phyloP scores from a whole-genome alignment of 805 yeast genomes.

The Clavispora santaluciae region DNA sequence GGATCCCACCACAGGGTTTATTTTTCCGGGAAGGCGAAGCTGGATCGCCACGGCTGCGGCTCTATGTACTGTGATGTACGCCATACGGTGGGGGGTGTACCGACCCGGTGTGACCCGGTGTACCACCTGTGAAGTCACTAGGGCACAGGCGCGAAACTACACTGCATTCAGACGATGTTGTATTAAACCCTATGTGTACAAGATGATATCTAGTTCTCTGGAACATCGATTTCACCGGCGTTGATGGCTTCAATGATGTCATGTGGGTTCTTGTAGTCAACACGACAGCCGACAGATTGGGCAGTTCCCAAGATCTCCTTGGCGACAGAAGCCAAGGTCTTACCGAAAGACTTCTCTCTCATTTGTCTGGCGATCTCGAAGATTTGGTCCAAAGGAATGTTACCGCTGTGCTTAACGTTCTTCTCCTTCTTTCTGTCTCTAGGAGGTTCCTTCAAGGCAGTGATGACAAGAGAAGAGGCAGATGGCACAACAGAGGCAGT shows the following conservation, averaged over 20 bases:
- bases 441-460: constrained; percentile 99
- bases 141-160: too few species aligned
- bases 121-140: too few species aligned
- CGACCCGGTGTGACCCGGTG: too few species aligned
- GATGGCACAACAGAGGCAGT: constrained; percentile 98
- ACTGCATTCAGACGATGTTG: not conserved
- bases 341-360: constrained; percentile 97
- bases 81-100: too few species aligned
- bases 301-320: constrained; percentile 99
- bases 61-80: too few species aligned
- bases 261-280: constrained; percentile 98
- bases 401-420: constrained; percentile 99
- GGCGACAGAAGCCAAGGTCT: constrained; percentile 92
- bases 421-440: constrained; percentile 99
- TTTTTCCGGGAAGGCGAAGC: too few species aligned
- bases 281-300: constrained; percentile 99
- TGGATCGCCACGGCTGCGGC: too few species aligned
- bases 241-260: constrained; percentile 97
- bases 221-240: constrained; percentile 95
- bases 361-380: constrained; percentile 95
- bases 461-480: constrained; percentile 97
- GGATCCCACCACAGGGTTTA: too few species aligned
- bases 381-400: constrained; percentile 95
- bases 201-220: constrained; percentile 59
- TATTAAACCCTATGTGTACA: constrained; percentile 28